Conservation (phyloP, 2,329 filamentous ascomycete genomes). For the Apiospora sp. region DNA sequence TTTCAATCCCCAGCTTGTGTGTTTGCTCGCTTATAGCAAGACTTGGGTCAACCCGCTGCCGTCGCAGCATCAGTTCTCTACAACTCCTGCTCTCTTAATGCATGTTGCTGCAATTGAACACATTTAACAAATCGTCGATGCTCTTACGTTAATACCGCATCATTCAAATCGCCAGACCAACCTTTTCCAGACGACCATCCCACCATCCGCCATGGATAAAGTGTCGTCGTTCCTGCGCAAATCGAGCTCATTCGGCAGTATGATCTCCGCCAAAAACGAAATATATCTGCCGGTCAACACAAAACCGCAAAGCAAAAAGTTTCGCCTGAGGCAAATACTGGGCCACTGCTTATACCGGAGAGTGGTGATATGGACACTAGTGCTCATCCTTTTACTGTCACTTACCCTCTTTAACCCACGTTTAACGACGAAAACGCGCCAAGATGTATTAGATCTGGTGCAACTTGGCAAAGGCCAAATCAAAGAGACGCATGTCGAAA, state of each 20-base stretch:
- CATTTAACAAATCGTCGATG: neutral
- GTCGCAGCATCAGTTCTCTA: neutral
- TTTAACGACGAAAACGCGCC: conserved; percentile 34
- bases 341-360: conserved; percentile 61
- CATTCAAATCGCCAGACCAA: neutral
- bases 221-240: conserved; percentile 37
- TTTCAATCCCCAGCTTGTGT: neutral
- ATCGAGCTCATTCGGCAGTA: conserved; percentile 31
- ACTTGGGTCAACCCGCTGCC: neutral
- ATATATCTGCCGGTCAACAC: conserved; percentile 40
- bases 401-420: conserved; percentile 49
- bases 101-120: neutral
- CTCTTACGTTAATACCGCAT: conserved; percentile 6
- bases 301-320: conserved; percentile 47
- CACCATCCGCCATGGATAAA: conserved; percentile 19
- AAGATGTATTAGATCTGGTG: conserved; percentile 40
- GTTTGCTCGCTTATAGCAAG: conserved; percentile 9
- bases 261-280: conserved; percentile 36
- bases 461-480: conserved; percentile 35
- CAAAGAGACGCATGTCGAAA: conserved; percentile 20
- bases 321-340: conserved; percentile 55
- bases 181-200: neutral
- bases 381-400: conserved; percentile 50
- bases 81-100: neutral
- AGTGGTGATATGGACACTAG: conserved; percentile 59